Base-by-base conservation (phyloP, 2,329 filamentous ascomycete species). In the Neopestalotiopsis rosae region DNA sequence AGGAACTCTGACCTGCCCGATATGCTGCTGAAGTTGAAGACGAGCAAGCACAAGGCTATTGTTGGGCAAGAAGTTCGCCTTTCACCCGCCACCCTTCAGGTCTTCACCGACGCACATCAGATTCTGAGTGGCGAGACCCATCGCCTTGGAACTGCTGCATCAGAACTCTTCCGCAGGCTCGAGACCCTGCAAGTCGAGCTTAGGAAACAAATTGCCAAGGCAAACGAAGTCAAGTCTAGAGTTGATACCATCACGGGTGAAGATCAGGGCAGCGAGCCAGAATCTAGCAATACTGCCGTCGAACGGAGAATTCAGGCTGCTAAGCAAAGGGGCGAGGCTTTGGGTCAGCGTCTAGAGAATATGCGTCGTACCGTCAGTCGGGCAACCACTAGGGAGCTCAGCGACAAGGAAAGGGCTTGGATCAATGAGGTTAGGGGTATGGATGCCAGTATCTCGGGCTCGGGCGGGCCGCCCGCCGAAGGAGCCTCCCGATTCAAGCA, bases 91-190 rank as follows among this genome's bases (percentile, higher is more conserved):
- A 93, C 91, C 1, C 84, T 95, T 20, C 87, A 90, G 71, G 85
- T 94, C 49, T 88, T 95, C 72, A 92, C 91, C 34, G 89, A 93
- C 69, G 89, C 90, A 0, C 93, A 95, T 78, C 90, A 91, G 75
- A 83, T 92, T 5, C 83, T 95, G 5, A 89, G 89, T 71, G 86
- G 87, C 10, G 92, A 95, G 78, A 94, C 91, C 0, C 85, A 91
- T 72, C 85, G 85, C 12, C 84, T 95, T 12, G 91, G 92, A 17
- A 82, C 88, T 58, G 92, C 91, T 1, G 92, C 91, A 0, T 88
- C 92, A 1, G 91, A 94, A 74, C 83, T 95, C 5, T 95, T 94
- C 80, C 85, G 90, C 32, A 87, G 90, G 67, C 93, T 92, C 70
- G 87, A 92, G 72, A 85, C 89, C 61, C 84, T 95, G 32, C 90